Evolutionary conservation across 2,329 filamentous ascomycete species (phyloP).

Genomic region (Alternaria angustiovoidea): DNA sequence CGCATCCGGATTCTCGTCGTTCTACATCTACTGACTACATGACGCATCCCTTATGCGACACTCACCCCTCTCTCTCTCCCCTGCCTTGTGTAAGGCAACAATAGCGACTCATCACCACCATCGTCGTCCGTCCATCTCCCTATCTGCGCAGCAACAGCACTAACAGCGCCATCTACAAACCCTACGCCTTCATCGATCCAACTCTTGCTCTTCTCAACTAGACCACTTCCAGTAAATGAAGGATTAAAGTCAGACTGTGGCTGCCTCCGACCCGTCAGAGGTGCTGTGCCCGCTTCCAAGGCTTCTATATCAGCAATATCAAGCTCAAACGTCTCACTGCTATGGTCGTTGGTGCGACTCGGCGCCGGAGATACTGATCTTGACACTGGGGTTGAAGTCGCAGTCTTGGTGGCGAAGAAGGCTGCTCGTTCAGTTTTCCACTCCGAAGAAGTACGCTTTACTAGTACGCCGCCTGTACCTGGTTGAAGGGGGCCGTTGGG

Average conservation of each 20-base stretch:
- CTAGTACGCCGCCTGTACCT: neutral
- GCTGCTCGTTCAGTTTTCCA: neutral
- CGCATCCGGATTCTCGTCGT: neutral
- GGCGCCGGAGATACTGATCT: neutral
- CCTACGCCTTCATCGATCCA: neutral
- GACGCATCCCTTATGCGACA: neutral
- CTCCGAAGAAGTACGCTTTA: neutral
- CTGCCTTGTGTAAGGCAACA: conserved; percentile 11
- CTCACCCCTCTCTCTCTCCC: neutral
- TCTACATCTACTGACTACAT: neutral
- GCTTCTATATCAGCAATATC: neutral
- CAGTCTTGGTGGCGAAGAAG: neutral
- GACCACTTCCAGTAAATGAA: neutral
- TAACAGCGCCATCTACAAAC: conserved; percentile 6
- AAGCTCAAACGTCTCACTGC: neutral
- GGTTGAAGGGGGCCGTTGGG: neutral
- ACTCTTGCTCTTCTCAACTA: neutral
- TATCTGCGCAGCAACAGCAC: neutral
- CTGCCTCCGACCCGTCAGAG: neutral
- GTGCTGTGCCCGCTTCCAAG: conserved; percentile 3
- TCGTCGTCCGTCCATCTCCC: conserved; percentile 9
- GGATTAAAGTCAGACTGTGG: neutral
- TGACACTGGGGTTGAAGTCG: neutral
- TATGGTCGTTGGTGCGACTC: neutral
- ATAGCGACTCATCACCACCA: conserved; percentile 5